Evolutionary conservation across 2,329 filamentous ascomycete genomes (phyloP).

Genomic region (Apiospora hydei): DNA sequence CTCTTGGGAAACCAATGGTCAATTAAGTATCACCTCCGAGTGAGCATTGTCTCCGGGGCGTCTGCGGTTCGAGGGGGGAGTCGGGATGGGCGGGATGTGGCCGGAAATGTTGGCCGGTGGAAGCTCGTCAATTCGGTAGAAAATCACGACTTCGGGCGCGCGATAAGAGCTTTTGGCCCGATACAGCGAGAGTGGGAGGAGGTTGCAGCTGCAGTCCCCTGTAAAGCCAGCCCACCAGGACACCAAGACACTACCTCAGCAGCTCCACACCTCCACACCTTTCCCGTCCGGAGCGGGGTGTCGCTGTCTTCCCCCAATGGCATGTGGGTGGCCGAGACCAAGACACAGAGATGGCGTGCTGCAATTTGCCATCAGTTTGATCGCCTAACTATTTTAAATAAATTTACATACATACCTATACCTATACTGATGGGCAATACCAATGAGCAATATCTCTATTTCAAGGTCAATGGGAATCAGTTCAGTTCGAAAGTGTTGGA

Average conservation of each 20-base stretch:
- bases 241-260: not conserved
- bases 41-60: not conserved
- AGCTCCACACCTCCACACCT: not conserved
- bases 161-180: constrained; percentile 17
- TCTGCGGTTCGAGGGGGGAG: not conserved
- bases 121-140: constrained; percentile 19
- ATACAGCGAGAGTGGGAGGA: not conserved
- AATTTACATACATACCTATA: too few relatives aligned
- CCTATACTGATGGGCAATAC: too few relatives aligned
- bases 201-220: not conserved
- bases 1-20: not conserved
- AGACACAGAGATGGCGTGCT: not conserved
- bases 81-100: constrained; percentile 4
- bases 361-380: not conserved
- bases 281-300: constrained; percentile 6
- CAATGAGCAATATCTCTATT: not conserved
- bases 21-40: not conserved
- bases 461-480: not conserved
- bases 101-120: constrained; percentile 7
- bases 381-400: too few relatives aligned
- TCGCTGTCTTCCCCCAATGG: not conserved
- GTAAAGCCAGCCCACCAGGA: not conserved
- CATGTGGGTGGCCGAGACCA: not conserved
- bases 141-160: constrained; percentile 17
- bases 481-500: too few relatives aligned